Conservation (phyloP, 768 basidiomycete genomes). For the Daedaleopsis nitida region DNA sequence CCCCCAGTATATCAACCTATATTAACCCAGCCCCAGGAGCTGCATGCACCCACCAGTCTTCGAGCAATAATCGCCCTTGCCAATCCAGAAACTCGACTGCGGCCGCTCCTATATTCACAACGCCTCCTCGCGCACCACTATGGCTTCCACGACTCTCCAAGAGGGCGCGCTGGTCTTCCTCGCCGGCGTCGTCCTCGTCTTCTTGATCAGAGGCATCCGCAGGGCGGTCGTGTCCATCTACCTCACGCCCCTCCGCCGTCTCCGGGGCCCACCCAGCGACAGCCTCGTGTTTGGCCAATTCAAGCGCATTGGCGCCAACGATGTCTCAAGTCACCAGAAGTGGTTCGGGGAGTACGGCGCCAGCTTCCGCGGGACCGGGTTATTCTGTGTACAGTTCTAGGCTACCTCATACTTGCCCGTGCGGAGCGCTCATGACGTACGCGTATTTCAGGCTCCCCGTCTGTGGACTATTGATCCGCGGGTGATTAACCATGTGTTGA, state of each 20-base stretch:
- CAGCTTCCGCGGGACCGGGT: conserved; percentile 43
- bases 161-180: not conserved
- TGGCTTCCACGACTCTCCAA: not conserved
- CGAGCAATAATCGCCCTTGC: too few species aligned
- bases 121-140: too few species aligned
- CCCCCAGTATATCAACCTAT: too few species aligned
- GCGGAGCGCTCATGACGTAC: not conserved
- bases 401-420: conserved; percentile 4
- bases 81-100: too few species aligned
- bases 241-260: conserved; percentile 44
- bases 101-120: too few species aligned
- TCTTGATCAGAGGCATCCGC: not conserved
- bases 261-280: conserved; percentile 51
- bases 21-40: too few species aligned
- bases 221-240: not conserved
- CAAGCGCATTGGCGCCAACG: conserved; percentile 44
- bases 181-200: not conserved
- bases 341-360: conserved; percentile 53
- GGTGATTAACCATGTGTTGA: conserved; percentile 64
- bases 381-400: conserved; percentile 49
- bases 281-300: conserved; percentile 54
- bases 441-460: conserved; percentile 8
- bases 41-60: too few species aligned
- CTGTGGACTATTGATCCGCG: conserved; percentile 47
- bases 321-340: conserved; percentile 35